Percentiles rank a stretch among this genome's conserved stretches.
phyloP scores from a whole-genome alignment of 768 basidiomycete genomes.

The Favolaschia claudopus region DNA sequence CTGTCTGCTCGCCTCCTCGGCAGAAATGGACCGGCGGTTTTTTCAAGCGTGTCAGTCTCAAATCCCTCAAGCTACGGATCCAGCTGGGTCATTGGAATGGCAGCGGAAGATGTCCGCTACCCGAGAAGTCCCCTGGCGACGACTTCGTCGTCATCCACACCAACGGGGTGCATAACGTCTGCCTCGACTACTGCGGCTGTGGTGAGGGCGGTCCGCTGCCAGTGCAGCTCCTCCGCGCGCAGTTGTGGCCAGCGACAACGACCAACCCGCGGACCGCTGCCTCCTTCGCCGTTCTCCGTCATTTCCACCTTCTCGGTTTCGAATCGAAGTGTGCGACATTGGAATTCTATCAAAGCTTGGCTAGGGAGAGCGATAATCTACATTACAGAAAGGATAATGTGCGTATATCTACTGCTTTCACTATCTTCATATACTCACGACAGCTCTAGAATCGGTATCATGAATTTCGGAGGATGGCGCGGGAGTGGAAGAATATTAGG shows the following conservation, averaged over 20 bases:
- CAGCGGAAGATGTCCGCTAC: neutral
- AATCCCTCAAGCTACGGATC: slow-evolving; percentile 33
- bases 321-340: slow-evolving; percentile 18
- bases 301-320: slow-evolving; percentile 19
- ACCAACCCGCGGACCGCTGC: slow-evolving; percentile 16
- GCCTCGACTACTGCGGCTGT: slow-evolving; percentile 27
- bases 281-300: slow-evolving; percentile 18
- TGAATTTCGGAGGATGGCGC: slow-evolving; percentile 22
- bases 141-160: slow-evolving; percentile 22
- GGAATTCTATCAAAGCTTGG: slow-evolving; percentile 31
- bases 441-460: slow-evolving; percentile 26
- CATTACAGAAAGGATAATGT: slow-evolving; percentile 2
- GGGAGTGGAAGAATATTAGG: slow-evolving; percentile 23
- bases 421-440: neutral
- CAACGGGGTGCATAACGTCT: slow-evolving; percentile 15
- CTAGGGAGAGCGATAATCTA: slow-evolving; percentile 26
- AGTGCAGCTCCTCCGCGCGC: slow-evolving; percentile 20
- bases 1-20: slow-evolving; percentile 21
- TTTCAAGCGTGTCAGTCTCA: slow-evolving; percentile 28
- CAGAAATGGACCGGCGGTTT: slow-evolving; percentile 20
- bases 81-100: slow-evolving; percentile 35
- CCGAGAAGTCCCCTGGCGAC: neutral
- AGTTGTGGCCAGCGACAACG: slow-evolving; percentile 24
- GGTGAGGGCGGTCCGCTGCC: neutral
- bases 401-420: neutral